Percentiles rank a stretch among this genome's conserved stretches.
These are phyloP conservation scores for Magnaporthiopsis poae DNA, from an alignment of 2,329 filamentous ascomycete species.

Conservation along the genomic window DNA sequence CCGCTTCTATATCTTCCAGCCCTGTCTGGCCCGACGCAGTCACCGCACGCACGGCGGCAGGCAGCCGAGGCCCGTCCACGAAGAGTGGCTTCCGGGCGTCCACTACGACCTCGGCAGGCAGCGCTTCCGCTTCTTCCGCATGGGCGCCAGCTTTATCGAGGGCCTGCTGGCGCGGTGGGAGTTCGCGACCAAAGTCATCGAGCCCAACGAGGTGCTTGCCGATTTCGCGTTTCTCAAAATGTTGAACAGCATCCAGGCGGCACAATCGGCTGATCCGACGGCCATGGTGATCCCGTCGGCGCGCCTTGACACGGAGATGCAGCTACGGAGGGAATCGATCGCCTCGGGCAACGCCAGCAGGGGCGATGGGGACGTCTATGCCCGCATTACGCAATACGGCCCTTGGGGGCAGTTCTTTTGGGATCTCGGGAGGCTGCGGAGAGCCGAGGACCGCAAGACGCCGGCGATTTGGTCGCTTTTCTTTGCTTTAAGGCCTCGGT, in stretches of 20 bases:
- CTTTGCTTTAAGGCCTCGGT: too few species aligned
- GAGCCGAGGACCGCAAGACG: too few species aligned
- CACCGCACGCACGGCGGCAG: constrained; percentile 5
- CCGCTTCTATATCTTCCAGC: constrained; percentile 5
- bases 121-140: constrained; percentile 5
- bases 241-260: background rate
- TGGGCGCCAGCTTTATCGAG: constrained; percentile 3
- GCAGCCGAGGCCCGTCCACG: constrained; percentile 10
- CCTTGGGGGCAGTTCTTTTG: too few species aligned
- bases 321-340: too few species aligned
- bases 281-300: too few species aligned
- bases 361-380: too few species aligned
- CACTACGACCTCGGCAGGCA: constrained; percentile 18
- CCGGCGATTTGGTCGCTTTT: too few species aligned
- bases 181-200: constrained; percentile 6
- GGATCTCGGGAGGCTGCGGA: too few species aligned
- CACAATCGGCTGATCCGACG: too few species aligned
- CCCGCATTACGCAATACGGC: too few species aligned
- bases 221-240: constrained; percentile 3
- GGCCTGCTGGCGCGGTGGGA: constrained; percentile 2
- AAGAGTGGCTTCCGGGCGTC: constrained; percentile 17
- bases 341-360: too few species aligned
- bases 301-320: too few species aligned
- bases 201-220: constrained; percentile 7
- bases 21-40: background rate